A percentile compares a stretch with the other conserved stretches of the same genome.
Evolutionary conservation across 495 filamentous ascomycete species (phyloP).

Genomic region (Hypoxylon trugodes): DNA sequence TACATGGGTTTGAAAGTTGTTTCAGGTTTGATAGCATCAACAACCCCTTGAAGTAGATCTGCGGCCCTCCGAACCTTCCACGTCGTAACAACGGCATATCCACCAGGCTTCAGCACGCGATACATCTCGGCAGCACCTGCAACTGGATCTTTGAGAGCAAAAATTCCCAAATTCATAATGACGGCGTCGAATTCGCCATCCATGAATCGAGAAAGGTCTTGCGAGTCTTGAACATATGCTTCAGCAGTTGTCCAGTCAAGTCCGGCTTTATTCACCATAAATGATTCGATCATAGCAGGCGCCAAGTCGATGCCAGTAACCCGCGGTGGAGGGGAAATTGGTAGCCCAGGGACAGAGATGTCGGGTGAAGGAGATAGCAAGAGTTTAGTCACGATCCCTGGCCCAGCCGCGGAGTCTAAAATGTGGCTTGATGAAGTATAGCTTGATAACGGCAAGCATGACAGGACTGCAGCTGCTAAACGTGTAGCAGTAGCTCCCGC

Average conservation of each 20-base stretch:
- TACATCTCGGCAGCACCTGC: conserved; percentile 40
- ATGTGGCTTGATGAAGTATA: conserved; percentile 36
- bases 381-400: conserved; percentile 35
- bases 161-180: conserved; percentile 42
- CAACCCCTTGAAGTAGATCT: conserved; percentile 17
- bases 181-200: conserved; percentile 42
- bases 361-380: conserved; percentile 28
- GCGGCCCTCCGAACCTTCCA: conserved; percentile 38
- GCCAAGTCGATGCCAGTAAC: conserved; percentile 35
- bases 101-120: conserved; percentile 46
- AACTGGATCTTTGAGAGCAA: conserved; percentile 28
- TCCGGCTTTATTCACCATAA: conserved; percentile 25
- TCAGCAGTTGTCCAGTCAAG: conserved; percentile 29
- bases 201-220: conserved; percentile 31
- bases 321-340: conserved; percentile 27
- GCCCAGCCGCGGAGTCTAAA: conserved; percentile 34
- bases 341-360: conserved; percentile 22
- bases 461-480: conserved; percentile 28
- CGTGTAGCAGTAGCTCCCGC: conserved; percentile 26
- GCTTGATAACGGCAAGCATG: conserved; percentile 30
- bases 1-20: conserved; percentile 17
- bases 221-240: conserved; percentile 28
- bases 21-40: conserved; percentile 19
- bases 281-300: conserved; percentile 31
- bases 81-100: conserved; percentile 43